A percentile compares a stretch with the other conserved stretches of the same genome.
Conservation (phyloP, 225 moss, liverwort and hornwort genomes). For the Neckera pumila region DNA sequence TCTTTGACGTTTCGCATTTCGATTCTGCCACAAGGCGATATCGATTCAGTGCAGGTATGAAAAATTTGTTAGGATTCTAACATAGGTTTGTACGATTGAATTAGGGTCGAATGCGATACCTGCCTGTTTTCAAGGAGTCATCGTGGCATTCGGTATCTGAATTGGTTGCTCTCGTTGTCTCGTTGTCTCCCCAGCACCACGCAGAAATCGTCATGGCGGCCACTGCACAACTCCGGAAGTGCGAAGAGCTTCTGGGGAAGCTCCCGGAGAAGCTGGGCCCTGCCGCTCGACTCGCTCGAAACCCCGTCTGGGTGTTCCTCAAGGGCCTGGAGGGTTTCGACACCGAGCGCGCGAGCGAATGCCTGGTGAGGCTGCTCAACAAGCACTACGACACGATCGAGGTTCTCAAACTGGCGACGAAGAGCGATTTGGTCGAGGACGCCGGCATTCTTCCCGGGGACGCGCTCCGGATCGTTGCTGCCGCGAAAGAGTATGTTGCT, state of each 20-base stretch:
- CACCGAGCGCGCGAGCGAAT: slow-evolving; percentile 3
- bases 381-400: slow-evolving; percentile 16
- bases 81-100: background rate
- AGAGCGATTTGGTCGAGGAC: slow-evolving; percentile 19
- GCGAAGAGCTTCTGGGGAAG: background rate
- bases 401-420: slow-evolving; percentile 18
- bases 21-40: background rate
- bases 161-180: too few species aligned
- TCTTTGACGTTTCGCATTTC: background rate
- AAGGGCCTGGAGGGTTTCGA: slow-evolving; percentile 13
- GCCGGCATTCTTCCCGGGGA: slow-evolving; percentile 16
- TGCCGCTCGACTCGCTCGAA: background rate
- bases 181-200: background rate
- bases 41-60: background rate
- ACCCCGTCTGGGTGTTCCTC: background rate
- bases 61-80: background rate
- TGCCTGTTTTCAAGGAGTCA: background rate
- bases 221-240: background rate
- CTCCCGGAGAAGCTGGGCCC: background rate
- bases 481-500: background rate
- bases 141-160: background rate
- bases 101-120: background rate
- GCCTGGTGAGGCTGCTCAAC: slow-evolving; percentile 8
- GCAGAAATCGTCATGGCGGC: background rate
- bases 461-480: slow-evolving; percentile 11